phyloP scores from a whole-genome alignment of 306 rosid species.

The Purshia tridentata region DNA sequence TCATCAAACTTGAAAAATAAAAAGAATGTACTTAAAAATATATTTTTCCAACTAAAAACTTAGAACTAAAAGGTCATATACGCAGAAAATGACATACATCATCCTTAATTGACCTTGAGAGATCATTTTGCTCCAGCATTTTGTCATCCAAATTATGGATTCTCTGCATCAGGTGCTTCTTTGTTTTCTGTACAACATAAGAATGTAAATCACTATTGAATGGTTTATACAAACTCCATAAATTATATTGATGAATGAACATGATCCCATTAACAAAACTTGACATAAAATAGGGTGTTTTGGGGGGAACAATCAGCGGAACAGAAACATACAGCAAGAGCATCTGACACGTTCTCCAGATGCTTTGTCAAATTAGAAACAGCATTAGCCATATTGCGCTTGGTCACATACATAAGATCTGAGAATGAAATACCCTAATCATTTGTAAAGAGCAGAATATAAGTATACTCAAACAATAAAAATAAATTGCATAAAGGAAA shows the following conservation, averaged over 20 bases:
- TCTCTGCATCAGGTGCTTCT: conserved; percentile 94
- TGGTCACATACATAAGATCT: conserved; percentile 93
- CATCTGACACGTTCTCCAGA: conserved; percentile 79
- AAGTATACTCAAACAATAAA: conserved; percentile 4
- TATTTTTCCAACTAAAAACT: background rate
- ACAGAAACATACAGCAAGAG: conserved; percentile 71
- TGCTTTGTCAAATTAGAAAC: conserved; percentile 78
- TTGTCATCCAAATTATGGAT: conserved; percentile 85
- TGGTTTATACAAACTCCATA: background rate
- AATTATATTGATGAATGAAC: background rate
- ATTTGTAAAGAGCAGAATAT: conserved; percentile 20
- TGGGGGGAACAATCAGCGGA: background rate
- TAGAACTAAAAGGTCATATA: background rate
- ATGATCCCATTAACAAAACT: background rate
- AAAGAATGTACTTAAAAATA: background rate
- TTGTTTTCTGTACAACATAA: conserved; percentile 65
- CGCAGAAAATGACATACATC: conserved; percentile 51
- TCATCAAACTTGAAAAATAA: background rate
- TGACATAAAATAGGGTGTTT: background rate
- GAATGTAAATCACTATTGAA: conserved; percentile 18
- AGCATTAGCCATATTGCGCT: conserved; percentile 79
- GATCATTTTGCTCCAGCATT: conserved; percentile 76
- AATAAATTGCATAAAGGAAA: background rate
- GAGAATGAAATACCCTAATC: conserved; percentile 81
- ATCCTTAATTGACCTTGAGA: conserved; percentile 58